Evolutionary conservation across 371 early-diverging fungal genomes (phyloP).

Genomic region (Thermomucor indicae-seudaticae): DNA sequence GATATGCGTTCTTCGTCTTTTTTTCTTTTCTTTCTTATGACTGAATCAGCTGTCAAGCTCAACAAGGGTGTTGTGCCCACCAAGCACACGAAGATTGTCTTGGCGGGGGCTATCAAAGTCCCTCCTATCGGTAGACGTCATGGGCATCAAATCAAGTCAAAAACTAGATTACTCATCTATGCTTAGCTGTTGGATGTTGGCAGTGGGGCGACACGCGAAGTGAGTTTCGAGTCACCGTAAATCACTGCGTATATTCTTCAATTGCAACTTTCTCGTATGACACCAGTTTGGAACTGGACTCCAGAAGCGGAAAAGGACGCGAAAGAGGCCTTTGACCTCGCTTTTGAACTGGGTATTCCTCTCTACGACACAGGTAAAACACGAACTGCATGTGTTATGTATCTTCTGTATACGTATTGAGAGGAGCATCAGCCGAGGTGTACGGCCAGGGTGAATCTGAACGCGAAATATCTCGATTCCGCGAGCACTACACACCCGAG

Average conservation of each 20-base stretch:
- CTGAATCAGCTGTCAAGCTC: slow-evolving; percentile 10
- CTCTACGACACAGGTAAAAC: slow-evolving; percentile 39
- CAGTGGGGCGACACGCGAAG: slow-evolving; percentile 46
- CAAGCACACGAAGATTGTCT: slow-evolving; percentile 34
- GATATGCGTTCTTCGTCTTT: neutral
- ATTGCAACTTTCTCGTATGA: neutral
- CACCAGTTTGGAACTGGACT: slow-evolving; percentile 34
- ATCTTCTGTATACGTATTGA: neutral
- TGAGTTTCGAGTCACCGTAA: slow-evolving; percentile 9
- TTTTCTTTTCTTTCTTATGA: slow-evolving; percentile 1
- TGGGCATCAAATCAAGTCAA: neutral
- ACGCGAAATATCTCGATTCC: slow-evolving; percentile 34
- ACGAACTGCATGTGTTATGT: neutral
- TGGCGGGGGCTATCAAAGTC: slow-evolving; percentile 35
- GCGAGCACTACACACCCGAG: slow-evolving; percentile 16
- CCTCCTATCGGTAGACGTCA: slow-evolving; percentile 41
- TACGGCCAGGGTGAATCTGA: slow-evolving; percentile 59
- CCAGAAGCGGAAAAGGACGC: slow-evolving; percentile 33
- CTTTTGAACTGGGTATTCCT: slow-evolving; percentile 23
- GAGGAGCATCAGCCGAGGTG: slow-evolving; percentile 35
- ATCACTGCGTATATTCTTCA: neutral
- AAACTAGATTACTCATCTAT: neutral
- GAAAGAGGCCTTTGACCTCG: slow-evolving; percentile 34
- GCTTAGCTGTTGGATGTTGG: slow-evolving; percentile 49
- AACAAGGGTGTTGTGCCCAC: slow-evolving; percentile 34